These are phyloP conservation scores for Fusarium palustre DNA, from an alignment of 2,329 filamentous ascomycete genomes.

Conservation along the genomic window DNA sequence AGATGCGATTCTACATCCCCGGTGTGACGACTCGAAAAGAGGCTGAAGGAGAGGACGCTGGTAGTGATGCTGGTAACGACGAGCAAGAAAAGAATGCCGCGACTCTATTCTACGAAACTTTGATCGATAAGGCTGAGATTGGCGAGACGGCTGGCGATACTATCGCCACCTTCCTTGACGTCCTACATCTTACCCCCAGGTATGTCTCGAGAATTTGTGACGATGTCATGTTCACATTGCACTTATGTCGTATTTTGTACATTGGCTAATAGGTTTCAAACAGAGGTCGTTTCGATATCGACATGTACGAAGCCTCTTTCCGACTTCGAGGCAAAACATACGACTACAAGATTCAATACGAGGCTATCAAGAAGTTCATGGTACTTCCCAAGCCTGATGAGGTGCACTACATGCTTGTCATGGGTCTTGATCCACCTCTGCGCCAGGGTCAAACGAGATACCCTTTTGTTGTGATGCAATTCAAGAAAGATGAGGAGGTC, in stretches of 20 bases:
- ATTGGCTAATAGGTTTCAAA: constrained; percentile 20
- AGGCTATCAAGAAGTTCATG: constrained; percentile 99
- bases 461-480: constrained; percentile 98
- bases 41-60: constrained; percentile 74
- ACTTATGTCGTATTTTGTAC: not conserved
- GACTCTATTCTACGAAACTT: constrained; percentile 95
- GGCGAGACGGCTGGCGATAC: constrained; percentile 99
- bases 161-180: constrained; percentile 95
- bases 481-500: constrained; percentile 97
- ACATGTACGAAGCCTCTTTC: constrained; percentile 99
- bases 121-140: constrained; percentile 99
- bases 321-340: constrained; percentile 98
- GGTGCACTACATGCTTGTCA: constrained; percentile 91
- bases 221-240: not conserved
- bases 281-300: constrained; percentile 99
- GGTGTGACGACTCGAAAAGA: constrained; percentile 86
- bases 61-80: constrained; percentile 62
- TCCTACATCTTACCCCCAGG: constrained; percentile 96
- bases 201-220: constrained; percentile 51
- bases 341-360: constrained; percentile 99
- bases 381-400: constrained; percentile 98
- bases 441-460: constrained; percentile 98
- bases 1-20: constrained; percentile 99
- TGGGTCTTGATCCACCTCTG: constrained; percentile 93
- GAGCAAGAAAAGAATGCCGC: constrained; percentile 91